phyloP scores from a whole-genome alignment of 139 green algal genomes.

The Pedinophyceae sp. region DNA sequence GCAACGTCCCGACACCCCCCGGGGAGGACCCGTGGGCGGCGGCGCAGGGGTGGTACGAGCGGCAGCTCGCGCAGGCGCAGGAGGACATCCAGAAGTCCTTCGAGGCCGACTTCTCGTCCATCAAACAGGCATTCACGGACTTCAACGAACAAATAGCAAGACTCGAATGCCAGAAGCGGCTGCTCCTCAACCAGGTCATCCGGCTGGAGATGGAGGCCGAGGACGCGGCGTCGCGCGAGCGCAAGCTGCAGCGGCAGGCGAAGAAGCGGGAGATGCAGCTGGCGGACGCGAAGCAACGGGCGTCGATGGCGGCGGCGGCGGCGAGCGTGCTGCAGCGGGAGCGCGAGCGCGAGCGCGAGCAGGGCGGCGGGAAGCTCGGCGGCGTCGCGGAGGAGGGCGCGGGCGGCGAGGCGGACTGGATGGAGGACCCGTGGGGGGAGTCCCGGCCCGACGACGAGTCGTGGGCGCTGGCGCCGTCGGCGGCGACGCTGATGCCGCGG shows the following conservation, averaged over 20 bases:
- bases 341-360: no score
- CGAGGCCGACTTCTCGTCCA: constrained; percentile 19
- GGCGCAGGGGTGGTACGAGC: constrained; percentile 4
- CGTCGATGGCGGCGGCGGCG: no score
- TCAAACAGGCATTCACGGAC: constrained; percentile 23
- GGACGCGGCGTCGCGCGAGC: constrained; percentile 3
- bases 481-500: constrained; percentile 17
- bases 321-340: no score
- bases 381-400: no score
- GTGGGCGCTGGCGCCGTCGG: not conserved
- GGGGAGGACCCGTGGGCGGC: not conserved
- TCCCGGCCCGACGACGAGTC: not conserved
- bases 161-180: constrained; percentile 42
- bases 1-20: no score
- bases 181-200: constrained; percentile 28
- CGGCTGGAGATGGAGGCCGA: constrained; percentile 18
- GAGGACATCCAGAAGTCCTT: constrained; percentile 9
- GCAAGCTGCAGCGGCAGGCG: constrained; percentile 3
- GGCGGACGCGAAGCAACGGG: not conserved
- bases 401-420: no score
- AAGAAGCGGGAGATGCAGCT: not conserved
- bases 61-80: constrained; percentile 15
- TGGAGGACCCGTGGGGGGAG: no score
- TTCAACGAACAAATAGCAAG: constrained; percentile 23
- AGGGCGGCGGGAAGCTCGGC: no score